Percentiles rank a stretch among this genome's conserved stretches.
Conservation (phyloP, 2,329 filamentous ascomycete species). For the Aspergillus sp. region DNA sequence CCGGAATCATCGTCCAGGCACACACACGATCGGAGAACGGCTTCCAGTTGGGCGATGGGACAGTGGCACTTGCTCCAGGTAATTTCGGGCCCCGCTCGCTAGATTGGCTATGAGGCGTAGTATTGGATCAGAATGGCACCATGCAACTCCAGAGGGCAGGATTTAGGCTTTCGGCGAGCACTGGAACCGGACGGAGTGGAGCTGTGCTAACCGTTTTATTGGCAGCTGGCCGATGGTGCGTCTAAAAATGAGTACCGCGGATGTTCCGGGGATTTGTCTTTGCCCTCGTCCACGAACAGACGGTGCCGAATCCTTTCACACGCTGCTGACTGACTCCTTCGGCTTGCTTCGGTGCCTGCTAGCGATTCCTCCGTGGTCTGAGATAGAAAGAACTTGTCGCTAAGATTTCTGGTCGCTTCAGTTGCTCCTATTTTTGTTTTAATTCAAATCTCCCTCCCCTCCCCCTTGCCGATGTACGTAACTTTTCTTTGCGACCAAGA, state of each 20-base stretch:
- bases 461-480: background rate
- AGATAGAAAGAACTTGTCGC: background rate
- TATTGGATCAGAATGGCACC: background rate
- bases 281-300: background rate
- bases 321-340: background rate
- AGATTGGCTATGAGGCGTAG: background rate
- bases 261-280: background rate
- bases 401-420: too few species aligned
- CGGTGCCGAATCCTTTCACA: background rate
- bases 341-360: too few species aligned
- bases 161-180: conserved; percentile 1
- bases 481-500: too few species aligned
- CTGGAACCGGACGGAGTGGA: background rate
- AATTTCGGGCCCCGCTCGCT: background rate
- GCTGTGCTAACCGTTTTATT: background rate
- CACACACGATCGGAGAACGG: background rate
- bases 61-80: background rate
- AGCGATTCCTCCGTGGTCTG: background rate
- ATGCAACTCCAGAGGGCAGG: background rate
- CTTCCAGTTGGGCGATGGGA: background rate
- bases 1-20: background rate
- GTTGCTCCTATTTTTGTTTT: background rate
- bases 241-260: background rate
- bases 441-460: background rate
- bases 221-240: background rate